Percentiles rank a stretch among this genome's conserved stretches.
These are phyloP conservation scores for Fusarium sp. DNA, from an alignment of 2,329 filamentous ascomycete genomes.

Conservation along the genomic window DNA sequence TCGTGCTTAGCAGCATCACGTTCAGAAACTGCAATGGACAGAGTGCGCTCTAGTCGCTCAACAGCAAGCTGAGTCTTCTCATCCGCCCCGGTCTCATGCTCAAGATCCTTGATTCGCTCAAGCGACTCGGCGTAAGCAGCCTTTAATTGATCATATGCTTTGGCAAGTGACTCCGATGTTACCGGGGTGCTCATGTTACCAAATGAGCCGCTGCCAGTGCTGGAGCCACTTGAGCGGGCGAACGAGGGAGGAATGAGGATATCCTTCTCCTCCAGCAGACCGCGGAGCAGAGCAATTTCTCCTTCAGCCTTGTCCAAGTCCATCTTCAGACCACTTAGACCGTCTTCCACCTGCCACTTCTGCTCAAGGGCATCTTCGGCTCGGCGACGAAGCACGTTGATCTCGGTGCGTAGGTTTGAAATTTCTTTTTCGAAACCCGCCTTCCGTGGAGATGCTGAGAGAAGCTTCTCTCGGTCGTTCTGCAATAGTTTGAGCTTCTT, in stretches of 20 bases:
- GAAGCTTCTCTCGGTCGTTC: constrained; percentile 79
- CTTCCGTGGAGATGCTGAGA: constrained; percentile 76
- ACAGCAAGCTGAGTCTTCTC: constrained; percentile 73
- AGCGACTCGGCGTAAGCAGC: constrained; percentile 76
- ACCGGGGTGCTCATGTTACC: constrained; percentile 58
- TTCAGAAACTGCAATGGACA: constrained; percentile 77
- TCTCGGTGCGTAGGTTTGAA: constrained; percentile 81
- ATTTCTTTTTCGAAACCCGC: constrained; percentile 89
- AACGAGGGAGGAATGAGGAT: constrained; percentile 76
- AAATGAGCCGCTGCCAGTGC: constrained; percentile 46
- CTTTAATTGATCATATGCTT: constrained; percentile 81
- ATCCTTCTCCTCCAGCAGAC: constrained; percentile 84
- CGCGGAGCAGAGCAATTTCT: constrained; percentile 86
- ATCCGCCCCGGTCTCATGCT: constrained; percentile 63
- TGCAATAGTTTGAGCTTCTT: constrained; percentile 85
- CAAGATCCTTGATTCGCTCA: constrained; percentile 74
- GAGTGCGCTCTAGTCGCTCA: constrained; percentile 74
- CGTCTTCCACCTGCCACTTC: constrained; percentile 96
- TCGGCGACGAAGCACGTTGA: constrained; percentile 83
- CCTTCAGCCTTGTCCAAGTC: constrained; percentile 95
- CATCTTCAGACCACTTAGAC: constrained; percentile 90
- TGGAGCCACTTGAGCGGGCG: constrained; percentile 58
- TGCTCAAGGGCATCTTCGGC: constrained; percentile 95
- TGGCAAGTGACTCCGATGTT: constrained; percentile 78
- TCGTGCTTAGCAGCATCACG: constrained; percentile 79